Evolutionary conservation across 345 rosid genomes (phyloP), one percentile per base, ranked within the genome.

Genomic region (Populus alba): DNA sequence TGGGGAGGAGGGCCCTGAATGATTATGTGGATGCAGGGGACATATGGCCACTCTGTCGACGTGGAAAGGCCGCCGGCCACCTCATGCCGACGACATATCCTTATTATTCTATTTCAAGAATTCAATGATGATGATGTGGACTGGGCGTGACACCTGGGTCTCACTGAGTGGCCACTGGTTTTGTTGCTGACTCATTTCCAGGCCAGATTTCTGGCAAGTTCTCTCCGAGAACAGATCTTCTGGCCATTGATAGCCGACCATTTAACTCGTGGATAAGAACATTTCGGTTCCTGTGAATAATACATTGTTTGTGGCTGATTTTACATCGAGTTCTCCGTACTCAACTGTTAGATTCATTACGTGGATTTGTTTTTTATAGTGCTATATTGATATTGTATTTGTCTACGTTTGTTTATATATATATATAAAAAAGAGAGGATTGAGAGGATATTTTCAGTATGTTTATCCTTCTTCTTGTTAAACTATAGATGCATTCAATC

Each of bases 61-160:
- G 88, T 81, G 84, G 77, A 71, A 72, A 76, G 71, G 25, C 16
- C 1, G 25, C 29, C 25, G 43, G 25, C 66, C 80, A 79, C 77
- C 55, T 81, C 81, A 75, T 45, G 49, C 75, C 72, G 69, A 47
- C 31, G 69, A 57, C 49, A 70, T 4, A 3, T 0, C 2, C 18
- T 51, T 68, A 5, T 41, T 79, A 37, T 18, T 59, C 59, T 55
- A 39, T 74, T 43, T 9, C 57, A 18, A 25, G 38, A 62, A 2
- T 33, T 67, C 13, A n/a, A 70, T 25, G 69, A 72, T 53, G 66
- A 22, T 18, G 51, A n/a, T 5, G 10, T 49, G 71, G 78, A 71
- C 20, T 61, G 51, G 68, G 18, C 0, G 1, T 43, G 63, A 47
- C 83, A 83, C 85, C 83, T 85, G 87, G 86, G 35, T 7, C 13